Evolutionary conservation across 257 asterid species (phyloP), one percentile per base, ranked within the genome.

Genomic region (Mitragyna speciosa): DNA sequence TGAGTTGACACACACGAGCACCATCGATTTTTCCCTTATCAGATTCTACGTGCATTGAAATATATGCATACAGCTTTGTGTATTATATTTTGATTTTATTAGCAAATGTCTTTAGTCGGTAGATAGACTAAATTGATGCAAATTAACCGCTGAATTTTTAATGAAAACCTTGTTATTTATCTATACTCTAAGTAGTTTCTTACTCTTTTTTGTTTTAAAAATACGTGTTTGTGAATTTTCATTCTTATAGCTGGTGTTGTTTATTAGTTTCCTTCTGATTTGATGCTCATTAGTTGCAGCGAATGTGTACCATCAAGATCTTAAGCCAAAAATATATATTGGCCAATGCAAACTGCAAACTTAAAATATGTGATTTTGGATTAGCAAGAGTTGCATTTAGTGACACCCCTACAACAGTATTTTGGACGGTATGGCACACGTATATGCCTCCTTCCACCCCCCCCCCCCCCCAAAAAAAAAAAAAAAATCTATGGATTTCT

Each of bases 301-400:
- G 67, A 92, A 95, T 84, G 97, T 95, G 65, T 95, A 89, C 84
- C 99, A 93, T 83, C 87, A 98, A 52, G 99, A 95, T 87, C 96
- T 95, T 70, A 95, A 95, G 84, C 97, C 98, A 6, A 94, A 93
- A 88, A 94, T n/a, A 94, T 83, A 93, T 94, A 76, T 84, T 94
- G 94, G 98, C 98, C 78, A 95, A 95, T 87, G 98, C 98, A 64
- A 93, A 95, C 87, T 93, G 98, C 87, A 95, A 95, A 83, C 95
- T 95, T 72, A 95, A 95, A 86, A 89, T 95, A 80, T 95, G 98
- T 9, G 98, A 95, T 84, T 87, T 95, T 63, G 98, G 98, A 78
- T 85, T 95, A 49, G 98, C 98, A 39, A 90, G 98, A 88, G 98
- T 95, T 75, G 94, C 97, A 80, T 91, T 95, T 79, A 93, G 36